Conservation (phyloP, 371 early-diverging fungal species). For the Mucor circinelloides region DNA sequence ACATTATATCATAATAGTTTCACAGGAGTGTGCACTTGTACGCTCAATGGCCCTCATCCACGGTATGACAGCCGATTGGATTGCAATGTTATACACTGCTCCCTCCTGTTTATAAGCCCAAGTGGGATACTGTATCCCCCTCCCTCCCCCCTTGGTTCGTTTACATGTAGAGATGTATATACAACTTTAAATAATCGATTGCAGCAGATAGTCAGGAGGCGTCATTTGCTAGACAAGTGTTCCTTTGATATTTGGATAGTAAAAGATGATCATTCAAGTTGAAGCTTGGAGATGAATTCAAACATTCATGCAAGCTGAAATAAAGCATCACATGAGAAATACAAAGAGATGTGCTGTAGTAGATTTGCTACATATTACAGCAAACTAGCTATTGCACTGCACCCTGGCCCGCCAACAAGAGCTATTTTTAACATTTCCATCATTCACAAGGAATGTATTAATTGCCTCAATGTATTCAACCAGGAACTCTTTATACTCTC, state of each 20-base stretch:
- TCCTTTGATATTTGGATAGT: background rate
- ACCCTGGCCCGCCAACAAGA: background rate
- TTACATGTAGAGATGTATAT: background rate
- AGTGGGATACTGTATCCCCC: background rate
- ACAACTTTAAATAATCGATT: background rate
- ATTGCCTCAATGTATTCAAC: background rate
- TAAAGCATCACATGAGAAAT: background rate
- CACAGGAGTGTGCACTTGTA: background rate
- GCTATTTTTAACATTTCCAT: background rate
- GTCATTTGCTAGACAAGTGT: background rate
- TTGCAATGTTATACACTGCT: background rate
- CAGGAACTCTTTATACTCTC: background rate
- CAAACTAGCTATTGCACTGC: background rate
- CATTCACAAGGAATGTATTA: background rate
- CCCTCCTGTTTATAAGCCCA: background rate
- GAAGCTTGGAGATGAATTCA: background rate
- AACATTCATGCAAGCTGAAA: background rate
- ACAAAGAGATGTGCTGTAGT: background rate
- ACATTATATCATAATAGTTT: background rate
- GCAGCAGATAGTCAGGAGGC: background rate
- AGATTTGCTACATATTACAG: background rate
- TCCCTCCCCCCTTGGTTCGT: background rate
- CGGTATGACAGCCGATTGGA: background rate
- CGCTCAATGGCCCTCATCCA: background rate
- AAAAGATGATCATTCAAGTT: background rate